Evolutionary conservation across 345 rosid species (phyloP), one percentile per base, ranked within the genome.

Genomic region (Leavenworthia alabamica): DNA sequence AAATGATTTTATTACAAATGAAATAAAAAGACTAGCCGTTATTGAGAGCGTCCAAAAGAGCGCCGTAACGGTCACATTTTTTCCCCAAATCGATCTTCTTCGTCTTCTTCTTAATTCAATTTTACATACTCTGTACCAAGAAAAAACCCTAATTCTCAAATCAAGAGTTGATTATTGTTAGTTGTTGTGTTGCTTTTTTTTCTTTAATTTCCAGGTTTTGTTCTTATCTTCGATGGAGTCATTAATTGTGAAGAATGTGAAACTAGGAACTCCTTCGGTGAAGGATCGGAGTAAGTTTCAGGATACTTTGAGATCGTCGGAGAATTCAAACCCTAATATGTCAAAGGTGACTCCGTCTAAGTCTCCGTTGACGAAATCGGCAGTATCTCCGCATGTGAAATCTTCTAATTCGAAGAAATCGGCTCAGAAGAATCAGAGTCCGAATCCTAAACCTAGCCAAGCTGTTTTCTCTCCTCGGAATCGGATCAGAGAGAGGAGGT

Each of bases 11-110:
- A 46, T 24, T 12, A 39, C 58, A 44, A 62, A 12, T n/a, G n/a
- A n/a, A n/a, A n/a, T n/a, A 50, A 68, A n/a, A n/a, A n/a, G 85
- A 82, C 79, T 89, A 93, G 99, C 99, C 99, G 99, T 93, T 93
- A 83, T 76, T 2, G 81, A 85, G 96, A 85, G 96, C n/a, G n/a
- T n/a, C n/a, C n/a, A n/a, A n/a, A n/a, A n/a, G 36, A 71, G 3
- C 19, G 54, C 65, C 65, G 46, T 65, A 71, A 71, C 75, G 75
- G 75, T 71, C 75, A 64, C 70, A 71, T 71, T 63, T 31, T 33
- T 8, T 0, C 37, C 39, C 61, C 41, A 14, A 57, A 66, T 51
- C 66, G 67, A 73, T 78, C 79, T 75, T 67, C 71, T 70, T 62
- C 42, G 39, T 37, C 60, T 56, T 41, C 56, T 52, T 27, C 57